These are phyloP conservation scores for Solanum phureja DNA, from an alignment of 257 asterid genomes.

Conservation along the genomic window DNA sequence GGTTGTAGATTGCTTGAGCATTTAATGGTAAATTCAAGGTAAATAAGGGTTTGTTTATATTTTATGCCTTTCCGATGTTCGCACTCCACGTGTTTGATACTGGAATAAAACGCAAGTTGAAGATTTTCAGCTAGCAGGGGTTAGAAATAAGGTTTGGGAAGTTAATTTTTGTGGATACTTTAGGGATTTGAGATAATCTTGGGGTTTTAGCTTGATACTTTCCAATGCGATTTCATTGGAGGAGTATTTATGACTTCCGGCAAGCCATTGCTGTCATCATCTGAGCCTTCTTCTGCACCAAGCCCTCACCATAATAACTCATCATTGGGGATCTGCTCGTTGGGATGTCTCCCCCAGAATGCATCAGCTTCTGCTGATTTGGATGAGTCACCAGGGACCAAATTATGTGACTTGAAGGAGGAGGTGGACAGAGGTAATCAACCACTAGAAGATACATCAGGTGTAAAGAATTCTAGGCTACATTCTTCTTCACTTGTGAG, in stretches of 20 bases:
- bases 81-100: neutral
- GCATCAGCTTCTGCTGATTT: neutral
- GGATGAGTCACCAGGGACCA: neutral
- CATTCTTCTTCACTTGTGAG: slow-evolving; percentile 9
- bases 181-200: neutral
- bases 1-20: neutral
- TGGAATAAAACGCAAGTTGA: neutral
- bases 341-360: slow-evolving; percentile 3
- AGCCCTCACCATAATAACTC: slow-evolving; percentile 24
- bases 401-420: neutral
- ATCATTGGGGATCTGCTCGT: slow-evolving; percentile 1
- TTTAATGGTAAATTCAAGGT: neutral
- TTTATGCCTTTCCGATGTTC: neutral
- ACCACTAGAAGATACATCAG: slow-evolving; percentile 6
- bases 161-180: neutral
- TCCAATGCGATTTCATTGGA: slow-evolving; percentile 30
- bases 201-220: slow-evolving; percentile 20
- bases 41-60: neutral
- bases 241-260: slow-evolving; percentile 64
- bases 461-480: slow-evolving; percentile 21
- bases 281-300: slow-evolving; percentile 33
- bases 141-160: neutral
- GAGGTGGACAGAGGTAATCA: neutral
- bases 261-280: slow-evolving; percentile 55
- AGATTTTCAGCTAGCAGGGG: neutral